Base-by-base conservation (phyloP, 2,329 filamentous ascomycete genomes). In the Fusarium sarcochroum region DNA sequence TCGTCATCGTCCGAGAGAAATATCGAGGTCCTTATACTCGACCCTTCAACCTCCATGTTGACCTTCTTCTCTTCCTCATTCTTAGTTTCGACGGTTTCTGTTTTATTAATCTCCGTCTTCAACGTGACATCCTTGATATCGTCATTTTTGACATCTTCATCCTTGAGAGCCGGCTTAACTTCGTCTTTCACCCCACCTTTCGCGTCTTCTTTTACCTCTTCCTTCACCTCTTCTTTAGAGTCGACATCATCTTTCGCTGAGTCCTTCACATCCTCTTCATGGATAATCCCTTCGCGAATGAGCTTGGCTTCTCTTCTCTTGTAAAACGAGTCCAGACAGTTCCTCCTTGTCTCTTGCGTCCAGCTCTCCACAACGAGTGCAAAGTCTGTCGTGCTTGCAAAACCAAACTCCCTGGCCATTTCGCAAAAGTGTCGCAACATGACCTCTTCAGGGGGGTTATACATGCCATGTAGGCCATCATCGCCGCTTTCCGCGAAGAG, bases 281-380 rank as follows among this genome's bases (percentile, higher is more conserved):
- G 58, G 21, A 73, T 35, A 5, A 70, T 50, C 8, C 63, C 69
- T 44, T 76, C 74, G 23, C 73, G 77, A 38, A 78, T 75, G 40
- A 89, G 54, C 70, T 81, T 82, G 62, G 86, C 85, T 75, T 89
- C 85, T 67, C 94, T 84, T 70, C 84, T 84, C 66, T 83, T 81
- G 82, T 98, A 98, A 79, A 97, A 98, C 5, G 82, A 83, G 58
- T 97, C 92, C 25, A 98, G 82, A 78, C 89, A 94, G 69, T 91
- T 89, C 64, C 92, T 86, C 74, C 95, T 83, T 80, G 96, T 86
- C 74, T 91, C 92, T 77, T 95, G 92, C 45, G 92, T 97, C 93
- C 94, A 97, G 15, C 90, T 88, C 79, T 98, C 96, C 5, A 98
- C 94, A 15, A 94, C 89, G 37, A 98, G 82, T 5, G 94, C 96